Percentiles rank a stretch among this genome's conserved stretches.
Evolutionary conservation across 1,284 basidiomycete genomes (phyloP).

Genomic region (Rhizoctonia solani): DNA sequence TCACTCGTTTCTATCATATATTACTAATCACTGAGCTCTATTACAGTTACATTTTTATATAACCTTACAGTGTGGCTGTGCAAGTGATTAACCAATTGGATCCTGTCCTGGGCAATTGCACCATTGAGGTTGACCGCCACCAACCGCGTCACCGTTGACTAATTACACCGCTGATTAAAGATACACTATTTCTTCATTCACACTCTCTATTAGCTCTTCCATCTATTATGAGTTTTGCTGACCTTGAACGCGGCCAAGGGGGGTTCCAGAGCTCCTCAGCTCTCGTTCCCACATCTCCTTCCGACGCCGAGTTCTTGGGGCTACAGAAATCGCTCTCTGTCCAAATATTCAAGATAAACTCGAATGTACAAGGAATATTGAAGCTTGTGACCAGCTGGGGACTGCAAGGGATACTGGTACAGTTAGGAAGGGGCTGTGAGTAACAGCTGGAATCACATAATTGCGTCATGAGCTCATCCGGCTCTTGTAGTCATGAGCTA

Average conservation of each 20-base stretch:
- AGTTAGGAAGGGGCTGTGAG: slow-evolving; percentile 79
- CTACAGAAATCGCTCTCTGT: slow-evolving; percentile 87
- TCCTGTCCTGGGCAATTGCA: background rate
- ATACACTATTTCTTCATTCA: no score
- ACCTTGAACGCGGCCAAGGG: slow-evolving; percentile 38
- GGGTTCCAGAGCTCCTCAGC: slow-evolving; percentile 12
- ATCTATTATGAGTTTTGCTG: slow-evolving; percentile 38
- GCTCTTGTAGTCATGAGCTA: slow-evolving; percentile 61
- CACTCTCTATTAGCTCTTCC: no score
- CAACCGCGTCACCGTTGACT: slow-evolving; percentile 24
- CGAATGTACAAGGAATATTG: slow-evolving; percentile 93
- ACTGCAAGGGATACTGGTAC: slow-evolving; percentile 73
- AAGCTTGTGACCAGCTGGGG: slow-evolving; percentile 89
- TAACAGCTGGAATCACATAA: slow-evolving; percentile 38
- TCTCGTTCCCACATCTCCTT: slow-evolving; percentile 19
- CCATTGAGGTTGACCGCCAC: slow-evolving; percentile 11
- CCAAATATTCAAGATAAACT: slow-evolving; percentile 98
- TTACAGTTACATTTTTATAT: no score
- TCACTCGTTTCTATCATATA: no score
- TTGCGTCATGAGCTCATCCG: slow-evolving; percentile 9
- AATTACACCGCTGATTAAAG: no score
- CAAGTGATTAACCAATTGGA: slow-evolving; percentile 13
- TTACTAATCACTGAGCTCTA: no score
- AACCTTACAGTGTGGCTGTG: slow-evolving; percentile 32
- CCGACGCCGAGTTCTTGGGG: slow-evolving; percentile 69